A percentile compares a stretch with the other conserved stretches of the same genome.
Conservation (phyloP, 2,329 filamentous ascomycete species). For the Microdochium paspali region DNA sequence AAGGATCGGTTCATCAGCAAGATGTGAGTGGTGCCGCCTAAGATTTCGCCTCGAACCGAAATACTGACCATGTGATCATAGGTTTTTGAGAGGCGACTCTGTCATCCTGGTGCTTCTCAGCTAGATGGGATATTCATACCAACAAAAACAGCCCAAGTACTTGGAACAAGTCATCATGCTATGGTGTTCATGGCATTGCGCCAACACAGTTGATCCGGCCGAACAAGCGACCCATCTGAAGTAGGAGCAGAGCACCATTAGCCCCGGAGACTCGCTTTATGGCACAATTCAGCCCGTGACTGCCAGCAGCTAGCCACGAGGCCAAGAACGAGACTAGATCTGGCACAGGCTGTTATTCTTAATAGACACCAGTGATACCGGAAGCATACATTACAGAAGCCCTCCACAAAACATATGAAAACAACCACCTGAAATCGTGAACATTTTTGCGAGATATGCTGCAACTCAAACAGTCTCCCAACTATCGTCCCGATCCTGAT, state of each 20-base stretch:
- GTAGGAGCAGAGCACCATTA: too few relatives aligned
- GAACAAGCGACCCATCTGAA: too few relatives aligned
- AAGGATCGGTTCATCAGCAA: slow-evolving; percentile 98
- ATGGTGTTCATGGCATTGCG: too few relatives aligned
- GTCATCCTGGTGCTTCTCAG: slow-evolving; percentile 82
- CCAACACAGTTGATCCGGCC: too few relatives aligned
- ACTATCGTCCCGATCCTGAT: slow-evolving; percentile 28
- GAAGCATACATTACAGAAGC: background rate
- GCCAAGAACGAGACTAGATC: background rate
- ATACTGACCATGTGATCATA: slow-evolving; percentile 22
- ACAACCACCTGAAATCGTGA: too few relatives aligned
- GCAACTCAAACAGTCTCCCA: slow-evolving; percentile 21
- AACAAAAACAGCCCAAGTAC: background rate
- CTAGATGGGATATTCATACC: slow-evolving; percentile 28
- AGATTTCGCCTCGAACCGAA: too few relatives aligned
- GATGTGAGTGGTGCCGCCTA: slow-evolving; percentile 56
- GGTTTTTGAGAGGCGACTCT: slow-evolving; percentile 79
- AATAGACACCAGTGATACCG: background rate
- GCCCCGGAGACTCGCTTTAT: too few relatives aligned
- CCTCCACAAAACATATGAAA: too few relatives aligned
- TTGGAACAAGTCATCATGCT: too few relatives aligned
- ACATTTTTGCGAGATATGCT: too few relatives aligned
- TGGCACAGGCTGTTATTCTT: background rate
- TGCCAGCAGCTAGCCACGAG: background rate
- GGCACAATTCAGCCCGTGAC: too few relatives aligned